Evolutionary conservation across 306 rosid genomes (phyloP).

Genomic region (Castanea mollissima): DNA sequence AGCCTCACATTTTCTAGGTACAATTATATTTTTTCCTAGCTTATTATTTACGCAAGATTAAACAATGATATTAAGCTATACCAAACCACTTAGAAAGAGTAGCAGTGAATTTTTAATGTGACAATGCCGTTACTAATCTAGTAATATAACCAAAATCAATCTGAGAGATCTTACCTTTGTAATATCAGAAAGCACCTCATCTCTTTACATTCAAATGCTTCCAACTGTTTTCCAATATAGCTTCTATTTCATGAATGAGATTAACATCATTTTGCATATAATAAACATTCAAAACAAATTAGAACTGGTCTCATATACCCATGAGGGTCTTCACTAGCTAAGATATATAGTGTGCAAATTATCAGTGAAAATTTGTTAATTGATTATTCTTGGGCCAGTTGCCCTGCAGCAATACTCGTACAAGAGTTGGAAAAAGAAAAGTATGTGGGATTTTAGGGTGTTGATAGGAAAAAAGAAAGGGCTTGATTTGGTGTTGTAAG

Average conservation of each 20-base stretch:
- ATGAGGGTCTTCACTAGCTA: not conserved
- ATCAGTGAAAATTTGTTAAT: too few species aligned
- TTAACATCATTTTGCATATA: conserved; percentile 61
- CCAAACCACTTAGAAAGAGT: not conserved
- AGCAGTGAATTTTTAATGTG: not conserved
- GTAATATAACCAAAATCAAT: not conserved
- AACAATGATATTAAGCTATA: too few species aligned
- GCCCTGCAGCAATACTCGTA: too few species aligned
- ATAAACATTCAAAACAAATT: conserved; percentile 12
- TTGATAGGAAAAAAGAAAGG: too few species aligned
- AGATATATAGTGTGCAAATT: not conserved
- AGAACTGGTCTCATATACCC: conserved; percentile 12
- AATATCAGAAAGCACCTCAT: conserved; percentile 57
- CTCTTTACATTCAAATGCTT: conserved; percentile 67
- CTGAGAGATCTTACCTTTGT: conserved; percentile 46
- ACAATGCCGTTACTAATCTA: not conserved
- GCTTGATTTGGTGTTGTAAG: too few species aligned
- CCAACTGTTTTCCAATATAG: conserved; percentile 57
- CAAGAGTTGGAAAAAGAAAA: too few species aligned
- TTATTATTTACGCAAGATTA: too few species aligned
- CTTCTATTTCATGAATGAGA: conserved; percentile 71
- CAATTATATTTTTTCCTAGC: too few species aligned
- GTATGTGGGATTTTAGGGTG: too few species aligned
- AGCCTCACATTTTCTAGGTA: too few species aligned
- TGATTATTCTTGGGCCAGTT: too few species aligned